Base-by-base conservation (phyloP, 192 early-diverging fungal genomes). In the Dispira simplex region DNA sequence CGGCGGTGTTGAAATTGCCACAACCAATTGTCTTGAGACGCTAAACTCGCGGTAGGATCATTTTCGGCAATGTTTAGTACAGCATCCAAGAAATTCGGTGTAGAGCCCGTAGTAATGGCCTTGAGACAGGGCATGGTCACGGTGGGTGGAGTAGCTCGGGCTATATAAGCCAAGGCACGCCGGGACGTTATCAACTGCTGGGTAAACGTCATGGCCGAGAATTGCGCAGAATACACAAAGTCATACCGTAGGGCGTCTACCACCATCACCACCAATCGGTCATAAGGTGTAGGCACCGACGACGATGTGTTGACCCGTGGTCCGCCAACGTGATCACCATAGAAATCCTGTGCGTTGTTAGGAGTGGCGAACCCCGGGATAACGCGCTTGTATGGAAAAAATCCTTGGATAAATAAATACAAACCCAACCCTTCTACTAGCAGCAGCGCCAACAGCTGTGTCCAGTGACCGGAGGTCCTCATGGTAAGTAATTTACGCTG, bases 51-150 rank as follows among this genome's bases (percentile, higher is more conserved):
- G 63, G 67, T 80, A 10, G 83, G 83, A 66, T 88, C 86, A 0
- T 83, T 82, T 49, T 87, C 89, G 18, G 85, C 89, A 68, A 90
- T 89, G 66, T 91, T 91, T 16, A 88, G 68, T 26, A 89, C 88
- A 0, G 88, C 88, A 57, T 91, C 89, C 58, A 91, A 66, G 59
- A 91, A 90, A 45, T 83, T 86, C 2, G 89, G 89, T 21, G 90
- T 76, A 4, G 86, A 84, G 1, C 76, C 76, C 6, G 89, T 90
- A 32, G 84, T 88, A 21, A 91, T 68, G 2, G 87, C 89, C 68
- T 91, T 91, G 27, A 91, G 79, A 27, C 89, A 76, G 49, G 88
- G 89, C 69, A 91, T 78, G 11, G 88, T 91, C 8, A 88, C 86
- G 1, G 89, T 91, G 8, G 89, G 88, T 26, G 89, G 73, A 60